These are phyloP conservation scores for Ceratocystis variospora DNA, from an alignment of 2,329 filamentous ascomycete genomes.

Conservation along the genomic window DNA sequence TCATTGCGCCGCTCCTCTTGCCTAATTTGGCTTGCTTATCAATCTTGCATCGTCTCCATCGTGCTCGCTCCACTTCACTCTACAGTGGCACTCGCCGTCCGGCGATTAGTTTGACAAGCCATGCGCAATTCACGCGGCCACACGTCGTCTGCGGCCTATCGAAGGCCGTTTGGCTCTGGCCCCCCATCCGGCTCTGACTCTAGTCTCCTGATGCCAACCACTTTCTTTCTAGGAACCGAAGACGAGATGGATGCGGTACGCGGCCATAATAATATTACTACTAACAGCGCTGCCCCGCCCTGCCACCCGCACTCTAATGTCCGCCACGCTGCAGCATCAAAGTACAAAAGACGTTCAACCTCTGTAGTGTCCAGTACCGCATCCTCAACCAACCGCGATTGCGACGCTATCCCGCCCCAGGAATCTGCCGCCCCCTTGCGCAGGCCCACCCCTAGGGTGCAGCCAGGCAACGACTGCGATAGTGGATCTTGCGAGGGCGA, in stretches of 20 bases:
- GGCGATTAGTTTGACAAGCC: background rate
- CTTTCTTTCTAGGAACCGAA: conserved; percentile 13
- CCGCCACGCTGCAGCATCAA: background rate
- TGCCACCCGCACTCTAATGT: conserved; percentile 1
- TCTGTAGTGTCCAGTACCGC: background rate
- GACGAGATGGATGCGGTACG: conserved; percentile 12
- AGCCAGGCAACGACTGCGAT: background rate
- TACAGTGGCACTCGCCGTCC: background rate
- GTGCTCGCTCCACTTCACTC: background rate
- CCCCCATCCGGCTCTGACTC: background rate
- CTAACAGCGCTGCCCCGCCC: background rate
- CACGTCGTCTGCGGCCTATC: background rate
- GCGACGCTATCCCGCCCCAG: background rate
- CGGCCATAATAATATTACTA: background rate
- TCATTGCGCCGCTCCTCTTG: too few relatives aligned
- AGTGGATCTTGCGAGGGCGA: background rate
- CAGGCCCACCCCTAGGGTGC: background rate
- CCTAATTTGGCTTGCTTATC: too few relatives aligned
- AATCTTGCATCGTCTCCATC: background rate
- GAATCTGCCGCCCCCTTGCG: background rate
- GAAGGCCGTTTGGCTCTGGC: background rate
- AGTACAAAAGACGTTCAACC: background rate
- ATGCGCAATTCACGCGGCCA: background rate
- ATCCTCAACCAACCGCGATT: background rate
- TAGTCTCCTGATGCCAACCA: background rate